phyloP scores from a whole-genome alignment of 78 protist species.

The Dictyostelium capitatum region DNA sequence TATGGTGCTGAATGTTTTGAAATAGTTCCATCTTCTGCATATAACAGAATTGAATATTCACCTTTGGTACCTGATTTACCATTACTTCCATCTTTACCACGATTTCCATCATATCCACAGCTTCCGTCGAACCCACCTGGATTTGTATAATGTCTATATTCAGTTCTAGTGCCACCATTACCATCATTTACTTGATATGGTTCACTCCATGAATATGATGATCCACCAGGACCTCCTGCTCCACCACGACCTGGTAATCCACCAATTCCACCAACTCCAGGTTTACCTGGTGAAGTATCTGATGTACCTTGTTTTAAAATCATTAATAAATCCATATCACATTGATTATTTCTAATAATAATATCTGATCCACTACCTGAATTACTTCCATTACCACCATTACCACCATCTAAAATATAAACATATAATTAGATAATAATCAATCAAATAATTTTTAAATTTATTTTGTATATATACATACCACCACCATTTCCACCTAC shows the following conservation, averaged over 20 bases:
- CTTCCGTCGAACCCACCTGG: constrained; percentile 24
- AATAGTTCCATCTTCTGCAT: neutral
- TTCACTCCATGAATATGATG: constrained; percentile 44
- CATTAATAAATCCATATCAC: constrained; percentile 73
- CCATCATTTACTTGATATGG: constrained; percentile 43
- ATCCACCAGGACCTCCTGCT: constrained; percentile 69
- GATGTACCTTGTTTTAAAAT: constrained; percentile 45
- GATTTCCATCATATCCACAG: constrained; percentile 27
- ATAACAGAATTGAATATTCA: neutral
- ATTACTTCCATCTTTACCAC: constrained; percentile 21
- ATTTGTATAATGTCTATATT: neutral
- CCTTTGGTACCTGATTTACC: constrained; percentile 32
- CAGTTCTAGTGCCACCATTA: constrained; percentile 13
- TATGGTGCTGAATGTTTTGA: constrained; percentile 40
- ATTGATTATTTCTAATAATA: neutral
- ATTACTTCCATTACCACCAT: constrained; percentile 70
- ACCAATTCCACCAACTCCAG: constrained; percentile 45
- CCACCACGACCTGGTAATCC: constrained; percentile 73
- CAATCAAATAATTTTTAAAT: neutral
- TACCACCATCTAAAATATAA: constrained; percentile 8
- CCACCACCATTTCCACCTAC: constrained; percentile 63
- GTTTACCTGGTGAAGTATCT: constrained; percentile 58
- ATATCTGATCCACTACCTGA: constrained; percentile 61
- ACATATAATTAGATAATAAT: neutral
- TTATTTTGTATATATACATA: neutral